Base-by-base conservation (phyloP, 768 basidiomycete species). In the Melanogaster broomeanus region DNA sequence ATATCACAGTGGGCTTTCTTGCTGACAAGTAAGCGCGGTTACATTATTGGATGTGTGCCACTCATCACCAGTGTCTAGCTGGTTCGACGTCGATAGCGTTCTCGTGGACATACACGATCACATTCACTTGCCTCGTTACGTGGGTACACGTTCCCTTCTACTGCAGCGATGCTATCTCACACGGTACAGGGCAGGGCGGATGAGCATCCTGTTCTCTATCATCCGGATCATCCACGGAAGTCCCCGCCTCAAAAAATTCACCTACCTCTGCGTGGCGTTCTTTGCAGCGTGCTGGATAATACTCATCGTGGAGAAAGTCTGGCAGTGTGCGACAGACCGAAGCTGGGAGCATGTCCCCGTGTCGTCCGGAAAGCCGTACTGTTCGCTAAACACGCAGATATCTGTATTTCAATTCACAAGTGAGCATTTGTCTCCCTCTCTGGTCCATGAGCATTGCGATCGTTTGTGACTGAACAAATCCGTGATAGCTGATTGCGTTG, bases 401-500 rank as follows among this genome's bases (percentile, higher is more conserved):
- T 22, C 27, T 18, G 21, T 45, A 28, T 47, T 25, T 38, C n/a
- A 52, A 33, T 33, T 52, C 15, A 15, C 37, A 5, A 52, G 51
- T 52, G 28, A 46, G 51, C 31, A 12, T 8, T 12, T 10, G 5
- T n/a, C 19, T 10, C 39, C n/a, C 42, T 16, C 38, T 11, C n/a
- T 44, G 16, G 19, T 27, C 22, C 4, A 9, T 25, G 24, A 9
- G 1, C 3, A 25, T 12, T 48, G 24, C 19, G 15, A 40, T 39
- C 8, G 10, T 16, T 12, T 7, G 12, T 31, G 12, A 7, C 30
- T 31, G 30, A 31, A 7, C 30, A 7, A 31, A 31, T 31, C 30
- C 13, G 12, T 31, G 7, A 11, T 25, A 63, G 59, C 52, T 7
- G 63, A 64, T 45, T 54, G 57, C 48, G 9, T 61, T 4, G 21